phyloP scores from a whole-genome alignment of 768 basidiomycete species.

The Russula dissimulans region DNA sequence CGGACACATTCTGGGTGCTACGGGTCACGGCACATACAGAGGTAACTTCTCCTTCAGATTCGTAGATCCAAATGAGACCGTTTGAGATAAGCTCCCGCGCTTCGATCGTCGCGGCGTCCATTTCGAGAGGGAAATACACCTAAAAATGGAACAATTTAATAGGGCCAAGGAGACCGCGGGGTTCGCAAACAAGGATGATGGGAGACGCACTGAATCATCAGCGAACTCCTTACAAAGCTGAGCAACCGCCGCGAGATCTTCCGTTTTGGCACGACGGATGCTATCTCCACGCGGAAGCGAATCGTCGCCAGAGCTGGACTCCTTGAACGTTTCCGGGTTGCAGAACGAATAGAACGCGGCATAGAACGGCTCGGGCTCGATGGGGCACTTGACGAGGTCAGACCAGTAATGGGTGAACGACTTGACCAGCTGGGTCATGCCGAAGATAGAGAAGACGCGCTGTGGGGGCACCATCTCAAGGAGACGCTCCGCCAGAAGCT shows the following conservation, averaged over 20 bases:
- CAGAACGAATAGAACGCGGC: constrained; percentile 40
- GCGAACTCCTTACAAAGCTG: constrained; percentile 43
- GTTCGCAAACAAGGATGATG: neutral
- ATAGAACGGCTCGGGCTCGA: constrained; percentile 41
- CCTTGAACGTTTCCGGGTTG: constrained; percentile 31
- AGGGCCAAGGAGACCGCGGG: neutral
- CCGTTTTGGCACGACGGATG: constrained; percentile 31
- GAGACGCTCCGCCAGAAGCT: constrained; percentile 32
- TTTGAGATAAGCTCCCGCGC: constrained; percentile 39
- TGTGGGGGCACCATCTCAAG: constrained; percentile 30
- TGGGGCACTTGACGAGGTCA: constrained; percentile 30
- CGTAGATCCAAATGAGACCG: constrained; percentile 46
- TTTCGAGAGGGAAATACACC: constrained; percentile 38
- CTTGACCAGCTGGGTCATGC: constrained; percentile 33
- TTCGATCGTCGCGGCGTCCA: constrained; percentile 34
- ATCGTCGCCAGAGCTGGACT: constrained; percentile 18
- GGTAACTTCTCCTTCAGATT: constrained; percentile 33
- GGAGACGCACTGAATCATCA: constrained; percentile 38
- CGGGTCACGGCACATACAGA: constrained; percentile 51
- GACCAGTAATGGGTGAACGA: constrained; percentile 39
- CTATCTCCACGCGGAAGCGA: constrained; percentile 28
- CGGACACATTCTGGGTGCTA: constrained; percentile 38
- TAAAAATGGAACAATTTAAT: constrained; percentile 20
- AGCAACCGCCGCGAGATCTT: constrained; percentile 35
- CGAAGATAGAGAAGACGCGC: constrained; percentile 47